phyloP scores from a whole-genome alignment of 179 eudicot species.

The Silene coronaria region DNA sequence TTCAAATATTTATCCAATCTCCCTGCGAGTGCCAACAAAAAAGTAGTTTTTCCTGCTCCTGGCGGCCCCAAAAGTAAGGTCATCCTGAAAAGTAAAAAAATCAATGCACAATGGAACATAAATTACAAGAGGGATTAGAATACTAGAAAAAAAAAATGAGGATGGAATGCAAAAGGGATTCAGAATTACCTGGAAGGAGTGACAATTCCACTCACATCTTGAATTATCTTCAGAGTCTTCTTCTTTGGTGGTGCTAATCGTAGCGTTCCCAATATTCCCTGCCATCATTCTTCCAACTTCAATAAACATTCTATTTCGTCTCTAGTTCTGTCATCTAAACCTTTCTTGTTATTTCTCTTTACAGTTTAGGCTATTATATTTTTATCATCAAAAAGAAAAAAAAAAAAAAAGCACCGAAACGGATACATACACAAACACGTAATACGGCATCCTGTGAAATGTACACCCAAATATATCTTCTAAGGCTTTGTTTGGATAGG shows the following conservation, averaged over 20 bases:
- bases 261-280: conserved; percentile 18
- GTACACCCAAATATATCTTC: no score
- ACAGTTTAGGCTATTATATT: no score
- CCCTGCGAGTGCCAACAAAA: conserved; percentile 28
- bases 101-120: conserved; percentile 7
- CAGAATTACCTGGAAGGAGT: conserved; percentile 25
- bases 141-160: background rate
- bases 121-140: background rate
- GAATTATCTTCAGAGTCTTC: conserved; percentile 18
- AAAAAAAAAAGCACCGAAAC: no score
- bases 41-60: conserved; percentile 29
- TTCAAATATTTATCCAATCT: conserved; percentile 20
- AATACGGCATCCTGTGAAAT: no score
- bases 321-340: background rate
- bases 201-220: conserved; percentile 25
- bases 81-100: conserved; percentile 27
- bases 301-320: background rate
- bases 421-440: no score
- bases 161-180: background rate
- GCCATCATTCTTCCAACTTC: conserved; percentile 12
- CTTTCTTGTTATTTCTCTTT: background rate
- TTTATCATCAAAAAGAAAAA: no score
- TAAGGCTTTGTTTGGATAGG: no score
- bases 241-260: conserved; percentile 24
- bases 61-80: conserved; percentile 35